Base-by-base conservation (phyloP, 106 monocot genomes). In the Dendrobium officinale region DNA sequence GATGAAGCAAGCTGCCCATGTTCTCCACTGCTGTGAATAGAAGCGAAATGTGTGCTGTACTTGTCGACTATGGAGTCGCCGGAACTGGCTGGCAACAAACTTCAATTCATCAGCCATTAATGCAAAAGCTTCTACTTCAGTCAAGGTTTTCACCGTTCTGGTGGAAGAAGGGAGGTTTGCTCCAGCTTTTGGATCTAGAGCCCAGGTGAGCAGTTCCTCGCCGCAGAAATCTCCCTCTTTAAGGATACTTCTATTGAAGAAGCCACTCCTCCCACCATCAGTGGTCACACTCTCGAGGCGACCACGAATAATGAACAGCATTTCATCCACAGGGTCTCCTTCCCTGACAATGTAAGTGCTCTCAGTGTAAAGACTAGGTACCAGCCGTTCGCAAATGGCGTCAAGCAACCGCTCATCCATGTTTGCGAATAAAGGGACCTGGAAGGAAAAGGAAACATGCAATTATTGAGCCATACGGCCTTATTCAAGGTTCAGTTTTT, bases 11-110 rank as follows among this genome's bases (percentile, higher is more conserved):
- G 93, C 89, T 2, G 93, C 93, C 93, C 93, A 94, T 2, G 93
- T 94, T 78, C 91, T 81, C 91, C 93, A 94, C 79, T 94, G 89
- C 84, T 94, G 89, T 2, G 93, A 94, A 72, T 93, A 91, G 78
- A 93, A 91, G 19, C 89, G 75, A 59, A 93, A 93, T 13, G 91
- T 91, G 66, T 91, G 91, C 77, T 94, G 91, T 43, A 94, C 89
- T 79, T 91, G 91, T 41, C 84, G 84, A 78, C 93, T 93, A 75
- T 93, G 93, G 18, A 93, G 55, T 1, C 93, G 85, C 67, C 93
- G 79, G 80, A 93, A 93, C 84, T 93, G 90, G 11, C 89, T 84
- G 2, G 93, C 93, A 27, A 94, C 91, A 45, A 89, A 91, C 72
- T 91, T 91, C 18, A 93, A 67, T 44, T 93, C 93, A 11, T 93